Evolutionary conservation across 2,329 filamentous ascomycete species (phyloP).

Genomic region (Chaetothyriales sp.): DNA sequence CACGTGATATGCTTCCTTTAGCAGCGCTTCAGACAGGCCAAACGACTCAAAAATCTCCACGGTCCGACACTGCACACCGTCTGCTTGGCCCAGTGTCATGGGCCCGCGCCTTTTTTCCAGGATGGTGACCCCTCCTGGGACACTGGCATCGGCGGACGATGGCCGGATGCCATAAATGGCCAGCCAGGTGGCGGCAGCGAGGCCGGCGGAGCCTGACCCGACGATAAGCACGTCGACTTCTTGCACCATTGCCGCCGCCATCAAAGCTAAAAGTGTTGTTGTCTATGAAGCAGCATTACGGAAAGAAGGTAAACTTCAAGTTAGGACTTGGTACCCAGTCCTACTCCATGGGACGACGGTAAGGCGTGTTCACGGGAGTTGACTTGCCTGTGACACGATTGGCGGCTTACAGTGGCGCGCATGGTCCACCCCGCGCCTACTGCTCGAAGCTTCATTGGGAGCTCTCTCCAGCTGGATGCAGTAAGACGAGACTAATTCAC

Average conservation of each 20-base stretch:
- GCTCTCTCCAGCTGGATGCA: too few relatives aligned
- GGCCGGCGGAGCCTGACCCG: conserved; percentile 48
- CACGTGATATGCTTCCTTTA: conserved; percentile 45
- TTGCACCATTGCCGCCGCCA: background rate
- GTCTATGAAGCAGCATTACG: too few relatives aligned
- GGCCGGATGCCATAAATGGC: conserved; percentile 38
- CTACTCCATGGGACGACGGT: too few relatives aligned
- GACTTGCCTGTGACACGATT: too few relatives aligned
- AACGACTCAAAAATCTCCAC: conserved; percentile 51
- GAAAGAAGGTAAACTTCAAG: too few relatives aligned
- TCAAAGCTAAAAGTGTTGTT: background rate
- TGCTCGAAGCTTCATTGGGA: too few relatives aligned
- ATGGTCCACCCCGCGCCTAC: too few relatives aligned
- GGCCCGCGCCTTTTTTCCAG: conserved; percentile 44
- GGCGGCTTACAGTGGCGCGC: too few relatives aligned
- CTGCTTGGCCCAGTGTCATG: conserved; percentile 47
- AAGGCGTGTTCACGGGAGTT: too few relatives aligned
- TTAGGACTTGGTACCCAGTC: too few relatives aligned
- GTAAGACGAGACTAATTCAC: too few relatives aligned
- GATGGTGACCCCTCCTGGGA: conserved; percentile 23
- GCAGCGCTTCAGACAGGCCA: conserved; percentile 39
- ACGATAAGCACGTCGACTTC: conserved; percentile 44
- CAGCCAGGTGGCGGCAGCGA: conserved; percentile 49
- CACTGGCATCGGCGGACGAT: background rate
- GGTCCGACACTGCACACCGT: conserved; percentile 48